Evolutionary conservation across 1,139 yeast species (phyloP).

Genomic region (Geotrichum fermentans): DNA sequence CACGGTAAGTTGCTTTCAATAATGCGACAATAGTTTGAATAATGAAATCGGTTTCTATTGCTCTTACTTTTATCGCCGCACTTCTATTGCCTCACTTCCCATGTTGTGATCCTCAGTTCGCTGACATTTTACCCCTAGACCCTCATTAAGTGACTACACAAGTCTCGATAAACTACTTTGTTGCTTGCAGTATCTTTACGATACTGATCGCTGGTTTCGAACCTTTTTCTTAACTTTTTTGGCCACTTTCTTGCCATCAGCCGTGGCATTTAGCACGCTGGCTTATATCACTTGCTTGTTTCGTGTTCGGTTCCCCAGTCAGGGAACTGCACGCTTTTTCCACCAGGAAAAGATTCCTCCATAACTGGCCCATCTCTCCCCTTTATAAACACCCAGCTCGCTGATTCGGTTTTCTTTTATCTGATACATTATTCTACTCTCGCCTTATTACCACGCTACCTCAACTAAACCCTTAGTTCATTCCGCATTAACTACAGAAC

Average conservation of each 20-base stretch:
- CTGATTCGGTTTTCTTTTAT: background rate
- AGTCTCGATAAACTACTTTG: too few species aligned
- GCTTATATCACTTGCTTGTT: constrained; percentile 4
- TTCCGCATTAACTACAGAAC: too few species aligned
- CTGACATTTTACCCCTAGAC: too few species aligned
- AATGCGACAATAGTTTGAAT: too few species aligned
- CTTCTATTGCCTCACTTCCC: too few species aligned
- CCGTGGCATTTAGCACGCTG: constrained; percentile 17
- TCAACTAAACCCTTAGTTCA: too few species aligned
- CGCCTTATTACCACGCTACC: too few species aligned
- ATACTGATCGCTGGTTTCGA: background rate
- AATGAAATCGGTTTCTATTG: too few species aligned
- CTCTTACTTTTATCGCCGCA: too few species aligned
- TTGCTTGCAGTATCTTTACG: background rate
- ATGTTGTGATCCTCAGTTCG: too few species aligned
- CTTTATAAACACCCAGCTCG: background rate
- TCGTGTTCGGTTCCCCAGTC: constrained; percentile 18
- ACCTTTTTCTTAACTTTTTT: background rate
- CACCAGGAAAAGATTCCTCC: constrained; percentile 19
- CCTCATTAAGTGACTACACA: too few species aligned
- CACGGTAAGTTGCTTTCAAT: too few species aligned
- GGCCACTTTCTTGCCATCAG: constrained; percentile 2
- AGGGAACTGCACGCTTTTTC: constrained; percentile 18
- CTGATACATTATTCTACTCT: background rate
- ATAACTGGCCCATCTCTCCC: constrained; percentile 9